Conservation (phyloP, 1,139 yeast genomes). For the Pneumocystis wakefieldiae region DNA sequence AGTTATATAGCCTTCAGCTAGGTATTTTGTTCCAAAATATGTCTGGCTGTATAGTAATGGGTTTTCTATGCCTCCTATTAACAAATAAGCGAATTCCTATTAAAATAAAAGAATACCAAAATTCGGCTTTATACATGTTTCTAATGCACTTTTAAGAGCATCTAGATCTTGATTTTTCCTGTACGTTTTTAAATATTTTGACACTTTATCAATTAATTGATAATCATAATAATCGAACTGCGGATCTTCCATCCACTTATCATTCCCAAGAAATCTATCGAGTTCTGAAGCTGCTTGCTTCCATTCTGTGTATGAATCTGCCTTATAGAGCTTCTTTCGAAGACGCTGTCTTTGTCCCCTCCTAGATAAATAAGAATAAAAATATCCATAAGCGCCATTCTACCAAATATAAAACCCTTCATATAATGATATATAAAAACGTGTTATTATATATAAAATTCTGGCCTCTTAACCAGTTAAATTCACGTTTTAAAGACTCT, state of each 20-base stretch:
- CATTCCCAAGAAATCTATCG: conserved; percentile 44
- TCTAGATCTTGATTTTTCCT: conserved; percentile 28
- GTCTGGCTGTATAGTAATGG: conserved; percentile 57
- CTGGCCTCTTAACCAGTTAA: not conserved
- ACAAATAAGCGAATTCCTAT: not conserved
- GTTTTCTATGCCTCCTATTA: conserved; percentile 40
- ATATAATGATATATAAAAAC: not conserved
- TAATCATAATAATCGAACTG: conserved; percentile 57
- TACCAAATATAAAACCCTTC: not conserved
- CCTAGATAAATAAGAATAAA: conserved; percentile 33
- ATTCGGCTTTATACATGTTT: conserved; percentile 54
- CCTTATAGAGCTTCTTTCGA: conserved; percentile 35
- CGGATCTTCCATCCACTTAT: conserved; percentile 50
- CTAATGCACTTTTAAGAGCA: conserved; percentile 42
- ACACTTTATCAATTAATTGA: conserved; percentile 40
- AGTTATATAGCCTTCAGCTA: conserved; percentile 41
- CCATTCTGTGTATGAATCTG: conserved; percentile 49
- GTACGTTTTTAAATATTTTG: conserved; percentile 30
- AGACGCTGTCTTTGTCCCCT: conserved; percentile 41
- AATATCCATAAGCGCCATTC: not conserved
- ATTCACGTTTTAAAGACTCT: not conserved
- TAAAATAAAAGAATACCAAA: conserved; percentile 36
- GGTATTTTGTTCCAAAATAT: conserved; percentile 56
- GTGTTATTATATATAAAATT: not conserved
- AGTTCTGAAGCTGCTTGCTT: conserved; percentile 39